A percentile compares a stretch with the other conserved stretches of the same genome.
Evolutionary conservation across 2,329 filamentous ascomycete genomes (phyloP).

Genomic region (Hymenotorrendiella dingleyae): DNA sequence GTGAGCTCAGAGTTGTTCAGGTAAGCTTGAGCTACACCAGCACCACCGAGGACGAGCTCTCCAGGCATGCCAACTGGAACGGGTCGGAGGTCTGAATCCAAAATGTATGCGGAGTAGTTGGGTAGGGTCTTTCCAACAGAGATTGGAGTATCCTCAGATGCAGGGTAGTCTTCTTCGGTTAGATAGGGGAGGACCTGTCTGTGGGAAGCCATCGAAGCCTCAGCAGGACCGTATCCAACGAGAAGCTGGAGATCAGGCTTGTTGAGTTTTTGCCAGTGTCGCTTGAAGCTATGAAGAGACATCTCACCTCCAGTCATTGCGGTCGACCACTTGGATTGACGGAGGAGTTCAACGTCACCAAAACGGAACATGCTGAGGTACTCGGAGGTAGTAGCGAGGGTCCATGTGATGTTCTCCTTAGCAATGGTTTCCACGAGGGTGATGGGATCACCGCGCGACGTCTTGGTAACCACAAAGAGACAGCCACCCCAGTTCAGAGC

Average conservation of each 20-base stretch:
- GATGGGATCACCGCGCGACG: conserved; percentile 6
- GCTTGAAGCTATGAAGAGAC: not conserved
- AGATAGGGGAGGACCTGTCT: too few relatives aligned
- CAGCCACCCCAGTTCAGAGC: conserved; percentile 9
- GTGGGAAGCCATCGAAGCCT: conserved; percentile 3
- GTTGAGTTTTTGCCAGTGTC: conserved; percentile 11
- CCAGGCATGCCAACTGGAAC: conserved; percentile 37
- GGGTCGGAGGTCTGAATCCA: conserved; percentile 32
- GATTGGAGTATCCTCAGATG: too few relatives aligned
- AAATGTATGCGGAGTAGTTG: conserved; percentile 30
- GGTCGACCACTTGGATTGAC: conserved; percentile 4
- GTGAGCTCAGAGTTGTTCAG: conserved; percentile 20
- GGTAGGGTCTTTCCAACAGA: conserved; percentile 1
- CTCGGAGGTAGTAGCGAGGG: conserved; percentile 11
- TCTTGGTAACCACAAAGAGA: conserved; percentile 5
- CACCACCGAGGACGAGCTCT: conserved; percentile 37
- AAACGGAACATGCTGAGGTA: conserved; percentile 8
- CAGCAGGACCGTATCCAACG: conserved; percentile 12
- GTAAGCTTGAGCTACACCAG: conserved; percentile 29
- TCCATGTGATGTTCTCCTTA: conserved; percentile 4
- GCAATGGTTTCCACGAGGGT: conserved; percentile 3
- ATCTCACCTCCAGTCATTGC: conserved; percentile 1
- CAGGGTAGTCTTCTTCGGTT: too few relatives aligned
- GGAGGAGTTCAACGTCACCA: conserved; percentile 14
- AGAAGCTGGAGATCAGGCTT: conserved; percentile 6